Base-by-base conservation (phyloP, 768 basidiomycete species). In the Naganishia friedmannii region DNA sequence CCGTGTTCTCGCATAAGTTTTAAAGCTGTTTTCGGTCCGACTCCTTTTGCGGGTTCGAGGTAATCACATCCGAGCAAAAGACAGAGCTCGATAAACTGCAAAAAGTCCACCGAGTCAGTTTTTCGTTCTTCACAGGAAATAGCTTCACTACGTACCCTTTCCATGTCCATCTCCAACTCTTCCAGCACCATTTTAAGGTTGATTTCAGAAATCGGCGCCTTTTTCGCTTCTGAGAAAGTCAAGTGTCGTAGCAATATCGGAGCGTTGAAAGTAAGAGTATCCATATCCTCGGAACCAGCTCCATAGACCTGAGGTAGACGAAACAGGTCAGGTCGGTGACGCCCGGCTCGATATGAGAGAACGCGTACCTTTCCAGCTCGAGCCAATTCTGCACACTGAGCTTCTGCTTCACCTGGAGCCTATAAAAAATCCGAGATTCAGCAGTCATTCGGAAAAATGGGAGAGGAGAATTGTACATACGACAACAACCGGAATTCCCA, bases 211-310 rank as follows among this genome's bases (percentile, higher is more conserved):
- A 99, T 99, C 19, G 96, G 96, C 73, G 90, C 88, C 77, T 97
- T 98, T 80, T 95, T 93, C 17, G 94, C 94, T 79, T 99, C 96
- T 15, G 92, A 93, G 83, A 98, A 97, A 15, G 96, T 98, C 70
- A 99, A 86, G 82, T 97, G 96, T 32, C 96, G 91, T 74, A 90
- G 89, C 10, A 99, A 85, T 53, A 95, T 88, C 1, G 96, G 95
- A 0, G 95, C 84, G 74, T 87, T 86, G 84, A 99, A 99, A 0
- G 96, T 99, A 26, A 99, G 87, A 9, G 96, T 99, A 77, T 99
- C 96, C 96, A 99, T 99, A 81, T 99, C 96, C 82, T 98, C 96
- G 0, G 94, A 96, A 17, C 96, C 96, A 9, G 96, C 94, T 0
- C 92, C 96, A 79, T 92, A 98, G 31, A 98, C 92, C 91, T 93